These are phyloP conservation scores for Mortierella alpina DNA, from an alignment of 192 early-diverging fungal genomes.

Conservation along the genomic window DNA sequence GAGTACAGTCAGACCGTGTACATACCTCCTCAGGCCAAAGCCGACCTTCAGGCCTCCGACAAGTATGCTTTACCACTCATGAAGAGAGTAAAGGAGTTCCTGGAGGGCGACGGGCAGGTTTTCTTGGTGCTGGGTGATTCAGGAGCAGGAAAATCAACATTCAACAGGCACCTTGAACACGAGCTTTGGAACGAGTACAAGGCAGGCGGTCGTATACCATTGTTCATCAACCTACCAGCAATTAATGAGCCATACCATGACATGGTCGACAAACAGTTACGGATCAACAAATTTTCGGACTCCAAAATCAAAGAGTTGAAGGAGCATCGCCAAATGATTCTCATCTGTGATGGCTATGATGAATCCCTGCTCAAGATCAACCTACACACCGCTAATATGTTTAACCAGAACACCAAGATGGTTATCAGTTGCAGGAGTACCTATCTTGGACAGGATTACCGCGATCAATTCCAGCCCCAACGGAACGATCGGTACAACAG, in stretches of 20 bases:
- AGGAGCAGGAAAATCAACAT: slow-evolving; percentile 8
- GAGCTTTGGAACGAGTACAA: background rate
- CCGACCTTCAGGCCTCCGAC: background rate
- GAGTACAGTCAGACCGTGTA: background rate
- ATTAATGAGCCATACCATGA: background rate
- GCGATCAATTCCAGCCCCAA: background rate
- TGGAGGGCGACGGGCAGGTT: background rate
- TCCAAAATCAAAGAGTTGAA: background rate
- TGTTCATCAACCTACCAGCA: slow-evolving; percentile 1
- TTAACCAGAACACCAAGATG: slow-evolving; percentile 2
- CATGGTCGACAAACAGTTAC: slow-evolving; percentile 1
- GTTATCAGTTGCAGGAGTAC: slow-evolving; percentile 1
- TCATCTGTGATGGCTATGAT: slow-evolving; percentile 13
- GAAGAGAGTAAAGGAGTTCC: background rate
- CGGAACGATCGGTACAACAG: background rate
- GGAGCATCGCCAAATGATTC: background rate
- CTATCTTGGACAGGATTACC: background rate
- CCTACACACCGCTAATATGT: background rate
- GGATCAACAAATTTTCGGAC: background rate
- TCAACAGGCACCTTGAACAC: background rate
- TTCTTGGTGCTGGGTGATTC: slow-evolving; percentile 4
- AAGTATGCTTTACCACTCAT: background rate
- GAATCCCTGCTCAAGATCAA: background rate
- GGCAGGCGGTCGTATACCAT: background rate
- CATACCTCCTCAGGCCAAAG: background rate